Evolutionary conservation across 768 basidiomycete species (phyloP).

Genomic region (Boletus rubescentipes): DNA sequence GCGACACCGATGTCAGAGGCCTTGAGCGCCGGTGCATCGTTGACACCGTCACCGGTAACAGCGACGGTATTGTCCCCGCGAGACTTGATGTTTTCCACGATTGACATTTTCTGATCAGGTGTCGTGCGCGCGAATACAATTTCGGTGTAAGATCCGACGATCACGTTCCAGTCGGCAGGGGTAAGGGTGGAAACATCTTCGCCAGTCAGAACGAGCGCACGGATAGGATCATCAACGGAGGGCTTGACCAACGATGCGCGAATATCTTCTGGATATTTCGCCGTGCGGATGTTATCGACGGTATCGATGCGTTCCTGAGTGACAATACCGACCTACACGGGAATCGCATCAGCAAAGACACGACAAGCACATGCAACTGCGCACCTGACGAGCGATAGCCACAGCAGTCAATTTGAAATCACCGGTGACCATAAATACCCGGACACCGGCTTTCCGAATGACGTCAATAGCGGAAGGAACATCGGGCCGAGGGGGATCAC

Average conservation of each 20-base stretch:
- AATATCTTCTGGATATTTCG: slow-evolving; percentile 17
- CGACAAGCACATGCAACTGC: slow-evolving; percentile 7
- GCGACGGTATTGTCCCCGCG: slow-evolving; percentile 50
- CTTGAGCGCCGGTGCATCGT: slow-evolving; percentile 52
- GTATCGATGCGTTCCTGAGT: slow-evolving; percentile 38
- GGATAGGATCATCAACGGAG: slow-evolving; percentile 36
- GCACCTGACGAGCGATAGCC: slow-evolving; percentile 47
- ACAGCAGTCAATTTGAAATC: slow-evolving; percentile 55
- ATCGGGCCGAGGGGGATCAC: slow-evolving; percentile 55
- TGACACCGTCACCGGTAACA: slow-evolving; percentile 58
- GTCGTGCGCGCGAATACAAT: slow-evolving; percentile 56
- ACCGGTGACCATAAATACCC: slow-evolving; percentile 58
- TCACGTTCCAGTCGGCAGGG: slow-evolving; percentile 39
- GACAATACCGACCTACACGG: slow-evolving; percentile 41
- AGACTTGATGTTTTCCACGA: slow-evolving; percentile 52
- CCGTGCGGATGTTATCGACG: slow-evolving; percentile 28
- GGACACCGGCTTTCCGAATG: slow-evolving; percentile 50
- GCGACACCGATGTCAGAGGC: slow-evolving; percentile 56
- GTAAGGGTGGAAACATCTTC: slow-evolving; percentile 41
- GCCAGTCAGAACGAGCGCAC: slow-evolving; percentile 44
- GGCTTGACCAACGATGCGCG: slow-evolving; percentile 34
- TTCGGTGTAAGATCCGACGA: slow-evolving; percentile 39
- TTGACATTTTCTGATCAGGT: slow-evolving; percentile 57
- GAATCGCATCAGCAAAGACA: slow-evolving; percentile 1
- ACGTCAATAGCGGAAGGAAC: slow-evolving; percentile 46